Conservation (phyloP, 2,329 filamentous ascomycete genomes). For the Onygenales sp. region DNA sequence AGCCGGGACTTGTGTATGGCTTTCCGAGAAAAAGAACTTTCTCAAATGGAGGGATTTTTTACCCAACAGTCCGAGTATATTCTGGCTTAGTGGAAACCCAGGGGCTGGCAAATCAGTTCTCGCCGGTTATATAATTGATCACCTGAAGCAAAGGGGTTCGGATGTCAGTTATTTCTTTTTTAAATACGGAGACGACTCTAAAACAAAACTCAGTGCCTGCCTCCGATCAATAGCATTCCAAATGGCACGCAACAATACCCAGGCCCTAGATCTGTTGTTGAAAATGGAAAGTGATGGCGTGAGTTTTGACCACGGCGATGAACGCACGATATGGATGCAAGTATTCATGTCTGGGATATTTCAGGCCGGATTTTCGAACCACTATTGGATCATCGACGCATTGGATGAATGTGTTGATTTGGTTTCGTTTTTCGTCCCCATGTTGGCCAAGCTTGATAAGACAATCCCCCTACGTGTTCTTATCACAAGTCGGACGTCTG, state of each 20-base stretch:
- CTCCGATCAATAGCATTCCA: slow-evolving; percentile 26
- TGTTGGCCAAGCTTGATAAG: slow-evolving; percentile 10
- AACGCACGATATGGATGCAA: slow-evolving; percentile 11
- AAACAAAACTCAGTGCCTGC: slow-evolving; percentile 15
- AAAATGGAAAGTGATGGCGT: not conserved
- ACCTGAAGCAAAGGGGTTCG: slow-evolving; percentile 9
- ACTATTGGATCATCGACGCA: slow-evolving; percentile 18
- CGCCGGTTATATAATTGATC: slow-evolving; percentile 17
- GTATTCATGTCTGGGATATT: slow-evolving; percentile 10
- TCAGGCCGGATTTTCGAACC: not conserved
- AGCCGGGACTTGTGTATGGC: slow-evolving; percentile 16
- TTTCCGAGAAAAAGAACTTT: slow-evolving; percentile 4
- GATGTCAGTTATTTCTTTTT: slow-evolving; percentile 28
- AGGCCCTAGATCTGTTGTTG: slow-evolving; percentile 2
- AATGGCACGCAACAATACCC: slow-evolving; percentile 17
- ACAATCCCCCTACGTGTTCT: slow-evolving; percentile 13
- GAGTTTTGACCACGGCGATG: slow-evolving; percentile 1
- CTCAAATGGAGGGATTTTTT: slow-evolving; percentile 5
- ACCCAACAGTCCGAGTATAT: slow-evolving; percentile 1
- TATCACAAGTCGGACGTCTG: slow-evolving; percentile 12
- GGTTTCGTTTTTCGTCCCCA: not conserved
- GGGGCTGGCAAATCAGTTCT: slow-evolving; percentile 26
- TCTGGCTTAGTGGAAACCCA: slow-evolving; percentile 25
- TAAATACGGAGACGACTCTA: slow-evolving; percentile 19
- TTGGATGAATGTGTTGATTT: slow-evolving; percentile 13